Base-by-base conservation (phyloP, 257 asterid species). In the Scutellaria barbata region DNA sequence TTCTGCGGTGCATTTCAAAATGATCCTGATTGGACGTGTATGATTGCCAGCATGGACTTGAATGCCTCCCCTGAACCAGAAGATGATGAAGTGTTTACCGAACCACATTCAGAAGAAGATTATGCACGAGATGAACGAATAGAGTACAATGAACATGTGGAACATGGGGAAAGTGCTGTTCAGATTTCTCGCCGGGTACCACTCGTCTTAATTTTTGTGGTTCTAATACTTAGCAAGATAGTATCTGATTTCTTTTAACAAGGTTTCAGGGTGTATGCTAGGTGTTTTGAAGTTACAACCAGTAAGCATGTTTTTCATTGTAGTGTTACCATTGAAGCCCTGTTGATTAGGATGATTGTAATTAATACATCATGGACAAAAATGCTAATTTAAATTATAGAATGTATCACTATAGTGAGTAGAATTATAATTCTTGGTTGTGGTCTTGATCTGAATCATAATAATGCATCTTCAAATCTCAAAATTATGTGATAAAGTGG, bases 11-110 rank as follows among this genome's bases (percentile, higher is more conserved):
- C 77, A 68, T 71, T 62, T 59, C 57, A 70, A 73, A 77, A 87
- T 85, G 96, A 70, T 83, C 76, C 79, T 76, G 74, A 66, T 78
- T 81, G 70, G 68, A 70, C 68, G 81, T 85, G 86, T 86, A 72
- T 85, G 82, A 77, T 81, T 74, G 82, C 76, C 79, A 85, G 90
- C 81, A 95, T 95, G 99, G 99, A 92, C 85, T 86, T 95, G 83
- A 95, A 95, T 86, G 99, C 76, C 59, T 85, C 92, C 59, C 99
- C 98, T 13, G 86, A 81, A 79, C 99, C 96, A 53, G 98, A 95
- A 79, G 97, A 92, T 12, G 98, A 95, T 52, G 98, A 90, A 56
- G 94, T 82, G 80, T 77, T 75, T 45, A 88, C 83, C 39, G 88
- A 78, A 63, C 83, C 76, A 63, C 85, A 85, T 42, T 83, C 85